Conservation (phyloP, 192 early-diverging fungal species). For the Rhizophagus sp. region DNA sequence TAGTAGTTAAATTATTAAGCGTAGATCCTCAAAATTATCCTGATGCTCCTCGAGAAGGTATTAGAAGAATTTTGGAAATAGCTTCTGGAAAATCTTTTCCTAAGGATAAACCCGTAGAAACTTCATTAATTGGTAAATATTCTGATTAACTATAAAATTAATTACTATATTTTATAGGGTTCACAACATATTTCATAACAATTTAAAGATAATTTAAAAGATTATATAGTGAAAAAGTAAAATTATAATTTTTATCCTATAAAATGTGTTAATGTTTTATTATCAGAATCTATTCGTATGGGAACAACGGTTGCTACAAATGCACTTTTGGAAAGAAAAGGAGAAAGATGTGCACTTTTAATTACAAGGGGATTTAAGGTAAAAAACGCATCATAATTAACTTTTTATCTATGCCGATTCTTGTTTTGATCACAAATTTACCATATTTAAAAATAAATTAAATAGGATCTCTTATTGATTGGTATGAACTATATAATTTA, state of each 20-base stretch:
- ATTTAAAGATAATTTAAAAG: too few relatives aligned
- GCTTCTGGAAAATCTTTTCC: slow-evolving; percentile 72
- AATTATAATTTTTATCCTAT: background rate
- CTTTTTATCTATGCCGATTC: background rate
- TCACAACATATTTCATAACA: too few relatives aligned
- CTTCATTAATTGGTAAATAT: slow-evolving; percentile 58
- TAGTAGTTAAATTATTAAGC: slow-evolving; percentile 89
- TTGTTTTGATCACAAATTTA: background rate
- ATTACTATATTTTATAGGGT: too few relatives aligned
- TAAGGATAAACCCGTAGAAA: slow-evolving; percentile 70
- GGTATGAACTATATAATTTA: slow-evolving; percentile 35
- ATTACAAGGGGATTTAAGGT: slow-evolving; percentile 93
- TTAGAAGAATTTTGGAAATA: slow-evolving; percentile 81
- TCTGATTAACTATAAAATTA: too few relatives aligned
- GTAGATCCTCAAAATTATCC: slow-evolving; percentile 89
- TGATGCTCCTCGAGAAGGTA: slow-evolving; percentile 95
- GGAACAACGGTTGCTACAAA: slow-evolving; percentile 98
- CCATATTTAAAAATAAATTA: background rate
- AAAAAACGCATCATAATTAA: background rate
- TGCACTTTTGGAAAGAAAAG: slow-evolving; percentile 83
- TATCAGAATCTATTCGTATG: slow-evolving; percentile 79
- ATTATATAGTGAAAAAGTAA: background rate
- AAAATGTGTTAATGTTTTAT: background rate
- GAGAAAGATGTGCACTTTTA: slow-evolving; percentile 84
- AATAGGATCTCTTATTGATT: slow-evolving; percentile 48